These are phyloP conservation scores for Phoma sp. DNA, from an alignment of 2,329 filamentous ascomycete species.

Conservation along the genomic window DNA sequence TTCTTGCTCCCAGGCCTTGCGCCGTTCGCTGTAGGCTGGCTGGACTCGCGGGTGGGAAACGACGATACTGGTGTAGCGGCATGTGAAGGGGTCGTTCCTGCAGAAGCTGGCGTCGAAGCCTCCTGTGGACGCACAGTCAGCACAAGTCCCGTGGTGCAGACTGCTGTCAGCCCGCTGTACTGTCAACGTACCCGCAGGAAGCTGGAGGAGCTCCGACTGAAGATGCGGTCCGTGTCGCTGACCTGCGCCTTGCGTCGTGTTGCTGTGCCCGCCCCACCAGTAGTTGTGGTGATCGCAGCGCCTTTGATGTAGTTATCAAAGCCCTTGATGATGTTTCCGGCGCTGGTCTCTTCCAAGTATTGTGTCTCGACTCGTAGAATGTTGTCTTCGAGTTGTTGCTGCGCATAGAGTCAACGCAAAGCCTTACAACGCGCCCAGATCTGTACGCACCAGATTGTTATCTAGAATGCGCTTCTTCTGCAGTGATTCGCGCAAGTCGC, in stretches of 20 bases:
- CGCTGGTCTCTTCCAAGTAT: conserved; percentile 84
- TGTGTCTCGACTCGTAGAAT: conserved; percentile 83
- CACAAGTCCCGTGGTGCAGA: conserved; percentile 1
- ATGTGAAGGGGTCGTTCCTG: conserved; percentile 52
- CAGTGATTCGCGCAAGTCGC: conserved; percentile 70
- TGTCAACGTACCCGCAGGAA: conserved; percentile 43
- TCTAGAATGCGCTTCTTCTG: conserved; percentile 69
- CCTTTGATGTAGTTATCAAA: conserved; percentile 99
- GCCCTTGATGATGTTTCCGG: conserved; percentile 94
- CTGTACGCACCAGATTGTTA: conserved; percentile 59
- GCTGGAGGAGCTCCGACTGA: conserved; percentile 56
- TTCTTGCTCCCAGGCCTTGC: conserved; percentile 51
- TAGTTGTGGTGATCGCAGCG: conserved; percentile 63
- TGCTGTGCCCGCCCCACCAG: conserved; percentile 45
- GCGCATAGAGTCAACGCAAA: conserved; percentile 23
- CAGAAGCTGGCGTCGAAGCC: conserved; percentile 47
- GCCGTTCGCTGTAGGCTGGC: conserved; percentile 50
- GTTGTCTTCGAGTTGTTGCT: conserved; percentile 73
- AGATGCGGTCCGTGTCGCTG: conserved; percentile 75
- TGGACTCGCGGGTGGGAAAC: conserved; percentile 54
- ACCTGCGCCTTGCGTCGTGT: conserved; percentile 67
- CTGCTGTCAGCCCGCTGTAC: conserved; percentile 1
- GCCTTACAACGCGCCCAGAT: conserved; percentile 3
- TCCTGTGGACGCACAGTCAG: conserved; percentile 39
- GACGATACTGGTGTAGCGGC: conserved; percentile 56